Base-by-base conservation (phyloP, 202 grass and related monocot genomes). In the Zizania palustris region DNA sequence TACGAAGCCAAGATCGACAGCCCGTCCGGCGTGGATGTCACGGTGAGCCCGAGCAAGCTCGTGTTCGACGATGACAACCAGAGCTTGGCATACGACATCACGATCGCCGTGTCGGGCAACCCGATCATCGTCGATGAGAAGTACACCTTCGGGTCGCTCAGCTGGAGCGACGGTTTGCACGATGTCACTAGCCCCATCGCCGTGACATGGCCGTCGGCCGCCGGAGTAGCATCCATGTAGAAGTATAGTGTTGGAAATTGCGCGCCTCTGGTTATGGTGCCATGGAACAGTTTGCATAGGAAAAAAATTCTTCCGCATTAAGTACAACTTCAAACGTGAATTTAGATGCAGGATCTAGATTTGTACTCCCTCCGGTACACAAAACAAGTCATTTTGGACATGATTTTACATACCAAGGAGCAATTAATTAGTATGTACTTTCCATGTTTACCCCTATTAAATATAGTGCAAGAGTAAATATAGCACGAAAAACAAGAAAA, bases 141-240 rank as follows among this genome's bases (percentile, higher is more conserved):
- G 67, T 70, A 88, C 73, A 67, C 86, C 9, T 96, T 96, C 57
- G 92, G 89, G 36, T 92, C 81, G 0, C 69, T 96, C 64, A 84
- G 79, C 0, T 96, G 92, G 92, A 88, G 72, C 56, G 84, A 96
- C 38, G 84, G 84, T 54, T 45, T 4, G 58, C 86, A 89, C 65
- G 5, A 78, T 1, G 92, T 96, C 58, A 85, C 81, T 0, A 92
- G 92, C 74, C 81, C 92, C 54, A 92, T 96, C 67, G 84, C 88
- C 20, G 76, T 87, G 48, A 96, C 81, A 3, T 92, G 92, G 92
- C 89, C 87, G 38, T 63, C 71, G 45, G 75, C 37, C 80, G 80
- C 63, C 42, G 80, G 12, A 80, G 63, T 57, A 40, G 75, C 75
- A 3, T 67, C 85, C 56, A 80, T 88, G 63, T 88, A 88, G 69